phyloP scores from a whole-genome alignment of 2,329 filamentous ascomycete genomes.

The Aciculosporium take region DNA sequence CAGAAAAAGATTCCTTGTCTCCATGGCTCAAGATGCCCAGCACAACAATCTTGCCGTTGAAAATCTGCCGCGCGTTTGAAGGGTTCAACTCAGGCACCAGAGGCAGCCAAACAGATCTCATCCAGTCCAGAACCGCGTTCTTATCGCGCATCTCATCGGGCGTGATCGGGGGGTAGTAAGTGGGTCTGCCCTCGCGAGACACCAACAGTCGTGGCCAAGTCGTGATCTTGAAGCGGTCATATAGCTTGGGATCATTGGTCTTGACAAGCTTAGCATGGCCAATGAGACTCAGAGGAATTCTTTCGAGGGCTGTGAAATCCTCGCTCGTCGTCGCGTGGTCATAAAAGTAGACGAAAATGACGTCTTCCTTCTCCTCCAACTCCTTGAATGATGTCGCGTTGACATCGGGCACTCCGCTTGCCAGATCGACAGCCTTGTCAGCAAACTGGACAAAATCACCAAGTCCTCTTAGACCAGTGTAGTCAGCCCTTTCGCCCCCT shows the following conservation, averaged over 20 bases:
- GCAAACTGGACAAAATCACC: constrained; percentile 82
- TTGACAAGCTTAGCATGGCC: constrained; percentile 88
- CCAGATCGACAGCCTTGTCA: constrained; percentile 69
- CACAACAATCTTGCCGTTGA: constrained; percentile 90
- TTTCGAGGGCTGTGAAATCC: constrained; percentile 79
- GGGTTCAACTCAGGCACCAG: constrained; percentile 89
- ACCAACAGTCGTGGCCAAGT: constrained; percentile 93
- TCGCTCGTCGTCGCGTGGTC: constrained; percentile 87
- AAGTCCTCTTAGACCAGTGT: constrained; percentile 77
- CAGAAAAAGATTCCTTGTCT: constrained; percentile 62
- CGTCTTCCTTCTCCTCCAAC: constrained; percentile 84
- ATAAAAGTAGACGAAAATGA: constrained; percentile 96
- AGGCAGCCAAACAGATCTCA: constrained; percentile 91
- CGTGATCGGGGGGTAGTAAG: constrained; percentile 76
- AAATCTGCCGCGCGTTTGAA: constrained; percentile 83
- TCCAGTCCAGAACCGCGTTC: constrained; percentile 68
- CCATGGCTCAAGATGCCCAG: constrained; percentile 75
- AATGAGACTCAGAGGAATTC: constrained; percentile 74
- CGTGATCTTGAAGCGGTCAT: constrained; percentile 80
- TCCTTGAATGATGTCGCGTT: constrained; percentile 61
- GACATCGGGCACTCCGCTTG: constrained; percentile 66
- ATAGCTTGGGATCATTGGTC: constrained; percentile 63
- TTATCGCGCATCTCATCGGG: constrained; percentile 89
- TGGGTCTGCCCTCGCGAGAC: constrained; percentile 74
- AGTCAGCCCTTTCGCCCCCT: constrained; percentile 82